Base-by-base conservation (phyloP, 352 stramenopile species). In the Phytophthora chlamydospora region DNA sequence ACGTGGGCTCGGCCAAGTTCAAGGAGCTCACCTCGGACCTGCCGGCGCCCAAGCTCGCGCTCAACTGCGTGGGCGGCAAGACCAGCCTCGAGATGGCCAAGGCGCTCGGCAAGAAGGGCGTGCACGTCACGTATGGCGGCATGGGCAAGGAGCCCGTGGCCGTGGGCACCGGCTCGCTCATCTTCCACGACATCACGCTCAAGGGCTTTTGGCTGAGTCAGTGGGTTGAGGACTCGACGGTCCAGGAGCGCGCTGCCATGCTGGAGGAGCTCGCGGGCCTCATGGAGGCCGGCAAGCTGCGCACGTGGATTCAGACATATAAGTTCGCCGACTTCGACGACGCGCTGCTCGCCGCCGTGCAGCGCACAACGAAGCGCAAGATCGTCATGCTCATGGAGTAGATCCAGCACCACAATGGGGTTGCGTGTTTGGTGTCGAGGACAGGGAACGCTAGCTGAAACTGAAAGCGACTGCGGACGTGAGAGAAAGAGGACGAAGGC, bases 121-220 rank as follows among this genome's bases (percentile, higher is more conserved):
- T 89, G 32, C 79, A 86, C 58, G 83, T 94, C 59, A 92, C 85
- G 38, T 94, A 92, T 73, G 85, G 83, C 52, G 83, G 85, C 62
- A 89, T 91, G 81, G 67, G 78, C 75, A 91, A 90, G 73, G 73
- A 92, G 57, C 55, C 82, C 31, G 83, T 92, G 40, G 58, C 68
- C 19, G 76, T 87, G 24, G 80, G 83, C 66, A 91, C 85, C 39
- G 76, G 74, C 36, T 78, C 83, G 68, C 81, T 94, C 58, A 84
- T 94, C 65, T 94, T 94, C 77, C 71, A 94, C 70, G 83, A 92
- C 73, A 96, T 97, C 46, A 88, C 83, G 69, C 82, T 96, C 56
- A 88, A 87, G 62, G 90, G 77, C 52, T 95, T 93, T 55, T 97
- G 89, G 78, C 77, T 95, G 45, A 91, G 85, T 68, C 75, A 93